Base-by-base conservation (phyloP, 352 stramenopile species). In the Phytophthora quininea region DNA sequence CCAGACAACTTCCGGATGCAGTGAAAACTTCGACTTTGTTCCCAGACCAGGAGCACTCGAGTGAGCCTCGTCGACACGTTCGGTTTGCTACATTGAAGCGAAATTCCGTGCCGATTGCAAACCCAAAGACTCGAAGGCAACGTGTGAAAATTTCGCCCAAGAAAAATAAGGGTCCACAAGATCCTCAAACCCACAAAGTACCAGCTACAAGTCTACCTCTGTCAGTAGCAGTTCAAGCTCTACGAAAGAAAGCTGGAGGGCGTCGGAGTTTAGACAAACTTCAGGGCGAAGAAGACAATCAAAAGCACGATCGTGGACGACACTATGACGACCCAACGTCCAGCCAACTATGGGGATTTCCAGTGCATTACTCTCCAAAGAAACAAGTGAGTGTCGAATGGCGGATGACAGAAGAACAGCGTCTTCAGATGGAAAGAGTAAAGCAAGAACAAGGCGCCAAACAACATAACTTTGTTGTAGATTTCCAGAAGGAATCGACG, bases 1-100 rank as follows among this genome's bases (percentile, higher is more conserved):
- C 61, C 14, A n/a, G 35, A 29, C 32, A 57, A 7, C 54, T 48
- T 48, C 38, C 32, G 43, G 10, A 37, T 27, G 46, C 12, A 29
- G 7, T 4, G 14, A 37, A 53, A 46, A 19, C 29, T n/a, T 1
- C 1, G 4, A 56, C 10, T 33, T 67, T 71, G n/a, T 71, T 71
- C 38, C 64, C 57, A 27, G 64, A 71, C 15, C 54, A 71, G 35
- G 64, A 67, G 4, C 63, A 71, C 29, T 47, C 56, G 6, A 60
- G 54, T n/a, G 56, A 66, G 33, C 57, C 56, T 58, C 50, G 57
- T 38, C 37, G 63, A 31, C 57, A 67, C 11, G 29, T 71, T 48
- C 64, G 50, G 5, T 71, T 71, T 27, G 57, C 64, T 19, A 2
- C 57, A 12, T 50, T 71, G 12, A 54, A 37, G 54, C 56, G 29